Percentiles rank a stretch among this genome's conserved stretches.
phyloP scores from a whole-genome alignment of 371 early-diverging fungal species.

The Chytridium lagenaria region DNA sequence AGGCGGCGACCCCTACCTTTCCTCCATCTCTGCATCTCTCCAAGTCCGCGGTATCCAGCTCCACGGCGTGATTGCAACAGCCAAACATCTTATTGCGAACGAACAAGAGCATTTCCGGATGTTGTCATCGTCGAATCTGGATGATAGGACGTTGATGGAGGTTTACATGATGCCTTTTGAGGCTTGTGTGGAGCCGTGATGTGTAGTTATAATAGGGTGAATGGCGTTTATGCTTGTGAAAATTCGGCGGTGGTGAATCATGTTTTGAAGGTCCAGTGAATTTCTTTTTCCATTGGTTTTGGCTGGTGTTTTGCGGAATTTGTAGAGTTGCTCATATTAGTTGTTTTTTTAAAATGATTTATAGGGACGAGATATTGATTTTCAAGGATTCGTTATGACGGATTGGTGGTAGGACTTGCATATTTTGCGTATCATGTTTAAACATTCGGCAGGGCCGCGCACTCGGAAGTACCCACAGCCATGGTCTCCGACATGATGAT shows the following conservation, averaged over 20 bases:
- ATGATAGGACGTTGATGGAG: constrained; percentile 62
- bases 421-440: constrained; percentile 21
- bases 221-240: constrained; percentile 60
- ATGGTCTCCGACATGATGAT: constrained; percentile 66
- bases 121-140: constrained; percentile 42
- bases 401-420: constrained; percentile 30
- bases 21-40: constrained; percentile 29
- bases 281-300: background rate
- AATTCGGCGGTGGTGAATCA: constrained; percentile 53
- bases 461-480: constrained; percentile 40
- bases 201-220: constrained; percentile 64
- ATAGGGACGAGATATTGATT: constrained; percentile 43
- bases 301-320: too few relatives aligned
- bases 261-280: constrained; percentile 48
- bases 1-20: constrained; percentile 65
- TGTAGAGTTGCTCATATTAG: too few relatives aligned
- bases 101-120: constrained; percentile 52
- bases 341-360: background rate
- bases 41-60: constrained; percentile 43
- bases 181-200: constrained; percentile 61
- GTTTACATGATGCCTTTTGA: constrained; percentile 62
- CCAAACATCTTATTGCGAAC: constrained; percentile 59
- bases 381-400: constrained; percentile 56
- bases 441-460: constrained; percentile 29
- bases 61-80: constrained; percentile 54